phyloP scores from a whole-genome alignment of 768 basidiomycete species.

The Pleurotus sapidus region DNA sequence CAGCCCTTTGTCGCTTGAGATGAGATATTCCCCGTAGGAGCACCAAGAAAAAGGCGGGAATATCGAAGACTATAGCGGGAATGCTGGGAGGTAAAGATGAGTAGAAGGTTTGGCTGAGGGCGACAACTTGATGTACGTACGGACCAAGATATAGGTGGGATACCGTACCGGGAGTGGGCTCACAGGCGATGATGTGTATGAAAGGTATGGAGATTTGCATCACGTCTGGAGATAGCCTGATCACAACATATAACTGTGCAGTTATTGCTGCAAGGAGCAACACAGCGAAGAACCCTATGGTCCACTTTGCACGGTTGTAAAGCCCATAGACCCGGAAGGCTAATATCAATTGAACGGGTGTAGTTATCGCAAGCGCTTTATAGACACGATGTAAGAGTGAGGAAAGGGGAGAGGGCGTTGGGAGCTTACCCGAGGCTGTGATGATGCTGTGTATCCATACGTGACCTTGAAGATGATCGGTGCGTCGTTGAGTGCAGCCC shows the following conservation, averaged over 20 bases:
- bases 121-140: too few relatives aligned
- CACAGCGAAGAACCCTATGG: not conserved
- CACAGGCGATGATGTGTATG: not conserved
- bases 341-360: not conserved
- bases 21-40: not conserved
- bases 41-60: not conserved
- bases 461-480: not conserved
- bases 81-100: too few relatives aligned
- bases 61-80: not conserved
- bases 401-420: too few relatives aligned
- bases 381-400: too few relatives aligned
- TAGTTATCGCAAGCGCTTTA: not conserved
- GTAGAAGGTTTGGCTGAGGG: too few relatives aligned
- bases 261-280: not conserved
- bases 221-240: not conserved
- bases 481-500: too few relatives aligned
- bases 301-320: not conserved
- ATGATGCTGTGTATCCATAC: not conserved
- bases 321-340: not conserved
- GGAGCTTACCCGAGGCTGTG: not conserved
- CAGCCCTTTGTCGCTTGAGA: not conserved
- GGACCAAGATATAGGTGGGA: not conserved
- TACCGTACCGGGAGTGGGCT: not conserved
- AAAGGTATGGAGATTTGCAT: not conserved
- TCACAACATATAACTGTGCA: not conserved